These are phyloP conservation scores for Psilocybe cubensis DNA, from an alignment of 768 basidiomycete genomes.

Conservation along the genomic window DNA sequence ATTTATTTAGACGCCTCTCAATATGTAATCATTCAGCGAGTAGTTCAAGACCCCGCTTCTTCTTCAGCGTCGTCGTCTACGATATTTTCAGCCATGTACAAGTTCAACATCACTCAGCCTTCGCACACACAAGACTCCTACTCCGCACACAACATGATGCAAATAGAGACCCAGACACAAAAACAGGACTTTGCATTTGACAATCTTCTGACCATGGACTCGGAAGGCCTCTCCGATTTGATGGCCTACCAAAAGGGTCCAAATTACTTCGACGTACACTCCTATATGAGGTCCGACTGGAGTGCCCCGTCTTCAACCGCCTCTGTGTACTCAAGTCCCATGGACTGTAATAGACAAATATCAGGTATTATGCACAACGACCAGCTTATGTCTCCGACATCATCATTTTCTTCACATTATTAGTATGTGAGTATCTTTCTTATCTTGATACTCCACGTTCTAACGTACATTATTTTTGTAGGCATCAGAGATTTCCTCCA, in stretches of 20 bases:
- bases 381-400: constrained; percentile 15
- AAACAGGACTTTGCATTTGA: constrained; percentile 21
- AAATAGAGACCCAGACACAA: constrained; percentile 10
- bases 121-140: constrained; percentile 7
- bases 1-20: constrained; percentile 58
- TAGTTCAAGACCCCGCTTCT: constrained; percentile 41
- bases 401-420: constrained; percentile 18
- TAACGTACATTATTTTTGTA: not conserved
- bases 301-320: constrained; percentile 17
- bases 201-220: constrained; percentile 21
- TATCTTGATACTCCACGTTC: no score
- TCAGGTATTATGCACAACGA: constrained; percentile 18
- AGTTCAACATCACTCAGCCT: constrained; percentile 47
- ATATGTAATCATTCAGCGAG: constrained; percentile 70
- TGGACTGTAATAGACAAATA: constrained; percentile 20
- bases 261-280: constrained; percentile 11
- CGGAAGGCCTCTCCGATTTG: constrained; percentile 18
- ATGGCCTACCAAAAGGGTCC: constrained; percentile 15
- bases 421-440: constrained; percentile 23
- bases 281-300: constrained; percentile 23
- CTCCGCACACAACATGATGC: constrained; percentile 8
- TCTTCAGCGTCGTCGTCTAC: constrained; percentile 26
- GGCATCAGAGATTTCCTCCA: not conserved
- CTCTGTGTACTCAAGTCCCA: constrained; percentile 24
- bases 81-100: constrained; percentile 63